Evolutionary conservation across 768 basidiomycete genomes (phyloP).

Genomic region (Ramaria sp.): DNA sequence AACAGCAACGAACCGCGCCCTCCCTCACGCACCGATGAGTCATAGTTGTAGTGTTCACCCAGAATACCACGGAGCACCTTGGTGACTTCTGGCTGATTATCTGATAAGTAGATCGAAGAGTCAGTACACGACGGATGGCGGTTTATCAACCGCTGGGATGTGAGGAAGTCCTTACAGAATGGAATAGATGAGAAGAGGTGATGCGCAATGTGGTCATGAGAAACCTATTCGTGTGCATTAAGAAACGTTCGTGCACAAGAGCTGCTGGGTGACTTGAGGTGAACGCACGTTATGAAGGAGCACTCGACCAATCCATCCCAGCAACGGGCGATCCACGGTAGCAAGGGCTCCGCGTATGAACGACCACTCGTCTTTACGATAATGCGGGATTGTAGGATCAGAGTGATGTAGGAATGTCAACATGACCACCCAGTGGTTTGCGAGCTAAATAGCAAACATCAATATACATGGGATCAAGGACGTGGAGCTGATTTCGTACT

Average conservation of each 20-base stretch:
- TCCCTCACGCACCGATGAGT: neutral
- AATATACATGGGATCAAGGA: neutral
- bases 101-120: neutral
- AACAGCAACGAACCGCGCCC: neutral
- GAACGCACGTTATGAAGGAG: constrained; percentile 11
- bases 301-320: constrained; percentile 12
- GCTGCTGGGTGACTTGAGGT: neutral
- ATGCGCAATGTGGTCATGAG: constrained; percentile 12
- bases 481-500: neutral
- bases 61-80: constrained; percentile 6
- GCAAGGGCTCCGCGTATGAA: constrained; percentile 7
- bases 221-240: neutral
- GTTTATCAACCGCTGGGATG: neutral
- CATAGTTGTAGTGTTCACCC: constrained; percentile 2
- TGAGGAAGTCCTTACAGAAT: neutral
- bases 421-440: constrained; percentile 3
- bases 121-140: neutral
- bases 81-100: constrained; percentile 7
- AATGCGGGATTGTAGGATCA: constrained; percentile 10
- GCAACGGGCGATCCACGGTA: constrained; percentile 10
- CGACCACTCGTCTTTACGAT: constrained; percentile 12
- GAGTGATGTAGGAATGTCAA: constrained; percentile 10
- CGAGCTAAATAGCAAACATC: neutral
- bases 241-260: neutral
- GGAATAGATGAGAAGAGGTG: constrained; percentile 11